Evolutionary conservation across 2,329 filamentous ascomycete genomes (phyloP), one percentile per base, ranked within the genome.

Genomic region (Diplodia scrobiculata): DNA sequence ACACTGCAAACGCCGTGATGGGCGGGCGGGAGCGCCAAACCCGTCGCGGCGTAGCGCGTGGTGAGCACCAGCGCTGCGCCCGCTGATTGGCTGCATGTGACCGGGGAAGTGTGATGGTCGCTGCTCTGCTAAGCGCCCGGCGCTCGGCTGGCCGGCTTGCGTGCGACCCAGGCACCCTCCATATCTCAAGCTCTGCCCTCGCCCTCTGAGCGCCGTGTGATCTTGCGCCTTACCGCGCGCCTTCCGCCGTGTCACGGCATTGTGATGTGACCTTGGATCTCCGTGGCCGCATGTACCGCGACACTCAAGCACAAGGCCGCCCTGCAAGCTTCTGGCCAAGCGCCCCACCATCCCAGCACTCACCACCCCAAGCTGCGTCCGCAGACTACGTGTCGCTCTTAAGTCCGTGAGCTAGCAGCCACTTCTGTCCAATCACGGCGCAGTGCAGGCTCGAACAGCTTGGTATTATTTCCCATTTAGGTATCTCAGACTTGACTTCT

Each of bases 401-500:
- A 62, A 62, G 9, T 34, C 58, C 58, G 29, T 45, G 48, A n/a
- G 27, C 45, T 21, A n/a, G 41, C 25, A 10, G 36, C 10, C 10
- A 2, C 41, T 45, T n/a, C 27, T 34, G 41, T 9, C 58, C 45
- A 62, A 36, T 62, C 21, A 50, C 50, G 29, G 45, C 45, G 10
- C 45, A 32, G 14, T n/a, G 6, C 19, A 25, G 21, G 21, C 55
- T 47, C 58, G 29, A 50, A 36, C 29, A 48, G 58, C 58, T 62
- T 62, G 58, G 58, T 62, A 62, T 62, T 62, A 62, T 62, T 62
- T 62, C 58, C 58, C 11, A n/a, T 62, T 62, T 62, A 62, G 58
- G 58, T 62, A 62, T 62, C 58, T 62, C 58, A 38, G 19, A 27
- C 38, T 48, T 5, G 11, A 11, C 14, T 27, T 32, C 41, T 47